Percentiles rank a stretch among this genome's conserved stretches.
phyloP scores from a whole-genome alignment of 805 yeast genomes.

The Yamadazyma sp. region DNA sequence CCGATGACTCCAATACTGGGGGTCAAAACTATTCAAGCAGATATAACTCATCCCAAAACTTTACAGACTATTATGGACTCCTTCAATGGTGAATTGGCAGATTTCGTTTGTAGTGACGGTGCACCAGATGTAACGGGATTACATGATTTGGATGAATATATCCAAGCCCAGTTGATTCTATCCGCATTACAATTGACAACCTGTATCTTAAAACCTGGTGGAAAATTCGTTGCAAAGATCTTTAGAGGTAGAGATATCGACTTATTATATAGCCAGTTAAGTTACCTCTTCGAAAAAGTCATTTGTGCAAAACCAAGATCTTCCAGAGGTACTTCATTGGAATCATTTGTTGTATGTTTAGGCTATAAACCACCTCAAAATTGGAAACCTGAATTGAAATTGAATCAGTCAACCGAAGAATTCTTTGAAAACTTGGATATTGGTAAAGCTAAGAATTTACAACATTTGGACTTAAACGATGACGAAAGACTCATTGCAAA shows the following conservation, averaged over 20 bases:
- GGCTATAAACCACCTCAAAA: slow-evolving; percentile 81
- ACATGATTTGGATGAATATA: slow-evolving; percentile 94
- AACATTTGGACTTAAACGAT: slow-evolving; percentile 46
- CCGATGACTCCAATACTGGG: slow-evolving; percentile 97
- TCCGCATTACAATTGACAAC: slow-evolving; percentile 92
- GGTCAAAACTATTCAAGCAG: slow-evolving; percentile 90
- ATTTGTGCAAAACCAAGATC: slow-evolving; percentile 96
- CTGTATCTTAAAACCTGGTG: slow-evolving; percentile 83
- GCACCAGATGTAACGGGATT: slow-evolving; percentile 99
- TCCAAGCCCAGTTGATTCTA: slow-evolving; percentile 89
- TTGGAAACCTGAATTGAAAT: slow-evolving; percentile 70
- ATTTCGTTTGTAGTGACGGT: slow-evolving; percentile 94
- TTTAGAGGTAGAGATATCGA: slow-evolving; percentile 96
- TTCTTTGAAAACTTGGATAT: slow-evolving; percentile 66
- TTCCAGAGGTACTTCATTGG: slow-evolving; percentile 90
- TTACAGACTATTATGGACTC: slow-evolving; percentile 68
- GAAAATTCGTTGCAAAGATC: slow-evolving; percentile 92
- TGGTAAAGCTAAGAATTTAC: slow-evolving; percentile 49
- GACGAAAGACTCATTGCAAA: slow-evolving; percentile 81
- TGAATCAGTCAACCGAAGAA: slow-evolving; percentile 69
- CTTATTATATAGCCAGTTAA: slow-evolving; percentile 86
- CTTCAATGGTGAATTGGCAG: slow-evolving; percentile 92
- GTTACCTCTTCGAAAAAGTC: slow-evolving; percentile 79
- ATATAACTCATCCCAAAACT: slow-evolving; percentile 94
- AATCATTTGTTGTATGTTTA: slow-evolving; percentile 88